These are phyloP conservation scores for Rhodotorula graminis DNA, from an alignment of 768 basidiomycete species.

Conservation along the genomic window DNA sequence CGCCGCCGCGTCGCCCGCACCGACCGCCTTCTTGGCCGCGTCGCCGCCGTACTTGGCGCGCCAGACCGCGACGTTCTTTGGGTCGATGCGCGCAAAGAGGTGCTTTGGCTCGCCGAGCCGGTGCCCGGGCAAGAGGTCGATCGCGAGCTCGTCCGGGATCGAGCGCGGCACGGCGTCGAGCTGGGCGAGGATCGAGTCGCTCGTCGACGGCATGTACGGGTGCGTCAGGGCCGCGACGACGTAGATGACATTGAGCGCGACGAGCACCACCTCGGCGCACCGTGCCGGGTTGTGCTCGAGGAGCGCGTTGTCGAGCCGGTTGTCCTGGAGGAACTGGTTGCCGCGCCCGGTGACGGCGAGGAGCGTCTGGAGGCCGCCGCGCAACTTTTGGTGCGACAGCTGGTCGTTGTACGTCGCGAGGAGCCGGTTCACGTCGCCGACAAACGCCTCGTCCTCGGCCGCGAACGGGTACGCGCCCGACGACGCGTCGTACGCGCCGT, in stretches of 20 bases:
- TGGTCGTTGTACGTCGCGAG: conserved; percentile 73
- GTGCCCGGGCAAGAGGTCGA: conserved; percentile 84
- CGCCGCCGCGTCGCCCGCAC: conserved; percentile 9
- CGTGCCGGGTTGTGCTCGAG: conserved; percentile 73
- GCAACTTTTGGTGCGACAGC: conserved; percentile 88
- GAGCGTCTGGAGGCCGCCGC: conserved; percentile 76
- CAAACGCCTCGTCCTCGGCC: conserved; percentile 60
- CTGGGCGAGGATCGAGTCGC: conserved; percentile 72
- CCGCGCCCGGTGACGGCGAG: conserved; percentile 85
- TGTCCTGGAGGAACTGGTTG: conserved; percentile 89
- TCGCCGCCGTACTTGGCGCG: conserved; percentile 70
- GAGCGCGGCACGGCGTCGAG: conserved; percentile 81
- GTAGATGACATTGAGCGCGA: conserved; percentile 90
- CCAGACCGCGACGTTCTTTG: conserved; percentile 80
- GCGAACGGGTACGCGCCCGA: conserved; percentile 53
- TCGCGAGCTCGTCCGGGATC: conserved; percentile 60
- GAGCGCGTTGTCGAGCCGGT: conserved; percentile 82
- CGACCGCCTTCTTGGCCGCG: conserved; percentile 41
- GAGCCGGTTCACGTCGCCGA: conserved; percentile 70
- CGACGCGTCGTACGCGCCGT: conserved; percentile 64
- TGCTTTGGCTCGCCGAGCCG: conserved; percentile 77
- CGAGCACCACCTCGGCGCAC: conserved; percentile 82
- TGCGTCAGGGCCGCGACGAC: conserved; percentile 75
- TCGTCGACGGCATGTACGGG: conserved; percentile 94
- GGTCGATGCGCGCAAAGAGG: conserved; percentile 90